A percentile compares a stretch with the other conserved stretches of the same genome.
phyloP scores from a whole-genome alignment of 2,329 filamentous ascomycete genomes.

The Laburnicola sp. region DNA sequence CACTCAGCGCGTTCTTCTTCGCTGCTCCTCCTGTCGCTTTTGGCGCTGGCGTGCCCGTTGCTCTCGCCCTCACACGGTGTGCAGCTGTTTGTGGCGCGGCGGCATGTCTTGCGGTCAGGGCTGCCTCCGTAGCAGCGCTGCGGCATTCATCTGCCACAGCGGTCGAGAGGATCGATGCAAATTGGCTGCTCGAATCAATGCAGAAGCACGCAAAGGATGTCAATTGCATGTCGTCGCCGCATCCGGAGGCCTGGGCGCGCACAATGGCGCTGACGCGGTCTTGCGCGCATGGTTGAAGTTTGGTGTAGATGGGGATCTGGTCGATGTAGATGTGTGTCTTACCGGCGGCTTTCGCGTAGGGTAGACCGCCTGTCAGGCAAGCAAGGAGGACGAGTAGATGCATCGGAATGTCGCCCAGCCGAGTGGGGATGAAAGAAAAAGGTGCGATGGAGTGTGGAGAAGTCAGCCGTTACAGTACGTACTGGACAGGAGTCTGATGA shows the following conservation, averaged over 20 bases:
- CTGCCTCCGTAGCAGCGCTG: neutral
- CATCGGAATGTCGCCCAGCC: neutral
- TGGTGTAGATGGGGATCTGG: constrained; percentile 21
- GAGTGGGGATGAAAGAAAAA: neutral
- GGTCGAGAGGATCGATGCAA: constrained; percentile 13
- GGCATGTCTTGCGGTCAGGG: constrained; percentile 3
- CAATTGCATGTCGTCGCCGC: constrained; percentile 21
- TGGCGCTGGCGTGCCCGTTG: neutral
- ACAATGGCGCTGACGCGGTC: constrained; percentile 24
- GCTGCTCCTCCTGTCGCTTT: constrained; percentile 4
- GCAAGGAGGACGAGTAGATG: neutral
- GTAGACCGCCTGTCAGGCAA: neutral
- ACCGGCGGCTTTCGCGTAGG: constrained; percentile 3
- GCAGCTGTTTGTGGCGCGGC: neutral
- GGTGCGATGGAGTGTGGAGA: neutral
- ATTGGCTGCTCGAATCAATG: constrained; percentile 12
- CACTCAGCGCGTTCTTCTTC: constrained; percentile 5
- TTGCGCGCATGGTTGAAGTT: constrained; percentile 19
- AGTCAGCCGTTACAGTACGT: neutral
- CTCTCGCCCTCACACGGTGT: neutral
- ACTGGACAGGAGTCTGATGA: too few species aligned
- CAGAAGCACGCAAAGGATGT: constrained; percentile 29
- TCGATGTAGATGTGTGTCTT: constrained; percentile 27
- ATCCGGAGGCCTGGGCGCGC: constrained; percentile 22
- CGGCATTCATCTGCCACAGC: constrained; percentile 10